These are phyloP conservation scores for Tylopilus intermedius DNA, from an alignment of 768 basidiomycete genomes.

Conservation along the genomic window DNA sequence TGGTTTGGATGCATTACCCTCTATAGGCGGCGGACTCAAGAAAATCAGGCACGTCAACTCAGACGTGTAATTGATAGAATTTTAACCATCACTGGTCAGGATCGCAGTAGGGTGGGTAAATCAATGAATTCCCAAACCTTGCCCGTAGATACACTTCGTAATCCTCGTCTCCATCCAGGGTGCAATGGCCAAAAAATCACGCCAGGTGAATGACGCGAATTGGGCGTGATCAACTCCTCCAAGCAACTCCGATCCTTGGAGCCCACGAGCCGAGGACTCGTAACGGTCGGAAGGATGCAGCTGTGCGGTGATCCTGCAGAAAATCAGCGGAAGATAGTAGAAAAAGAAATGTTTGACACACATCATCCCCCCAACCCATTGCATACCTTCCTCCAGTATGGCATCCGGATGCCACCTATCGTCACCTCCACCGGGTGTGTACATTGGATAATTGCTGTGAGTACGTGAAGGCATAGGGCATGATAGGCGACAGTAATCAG, in stretches of 20 bases:
- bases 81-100: neutral
- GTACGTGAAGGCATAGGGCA: conserved; percentile 53
- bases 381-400: conserved; percentile 52
- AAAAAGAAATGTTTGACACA: conserved; percentile 27
- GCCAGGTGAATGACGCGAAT: conserved; percentile 67
- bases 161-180: conserved; percentile 74
- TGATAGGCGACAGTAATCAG: conserved; percentile 40
- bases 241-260: conserved; percentile 48
- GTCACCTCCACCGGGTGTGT: conserved; percentile 66
- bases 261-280: conserved; percentile 32
- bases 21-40: neutral
- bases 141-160: conserved; percentile 61
- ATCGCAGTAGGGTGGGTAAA: neutral
- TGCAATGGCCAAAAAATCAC: conserved; percentile 65
- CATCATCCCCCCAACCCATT: conserved; percentile 76
- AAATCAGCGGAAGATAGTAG: conserved; percentile 2
- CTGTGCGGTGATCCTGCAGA: conserved; percentile 56
- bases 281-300: conserved; percentile 43
- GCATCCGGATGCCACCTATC: conserved; percentile 55
- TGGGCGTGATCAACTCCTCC: conserved; percentile 47
- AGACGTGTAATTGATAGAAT: neutral
- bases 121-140: conserved; percentile 57
- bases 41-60: conserved; percentile 3
- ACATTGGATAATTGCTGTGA: conserved; percentile 66
- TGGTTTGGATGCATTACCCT: neutral